These are phyloP conservation scores for Penicillium sp. DNA, from an alignment of 2,329 filamentous ascomycete genomes.

Conservation along the genomic window DNA sequence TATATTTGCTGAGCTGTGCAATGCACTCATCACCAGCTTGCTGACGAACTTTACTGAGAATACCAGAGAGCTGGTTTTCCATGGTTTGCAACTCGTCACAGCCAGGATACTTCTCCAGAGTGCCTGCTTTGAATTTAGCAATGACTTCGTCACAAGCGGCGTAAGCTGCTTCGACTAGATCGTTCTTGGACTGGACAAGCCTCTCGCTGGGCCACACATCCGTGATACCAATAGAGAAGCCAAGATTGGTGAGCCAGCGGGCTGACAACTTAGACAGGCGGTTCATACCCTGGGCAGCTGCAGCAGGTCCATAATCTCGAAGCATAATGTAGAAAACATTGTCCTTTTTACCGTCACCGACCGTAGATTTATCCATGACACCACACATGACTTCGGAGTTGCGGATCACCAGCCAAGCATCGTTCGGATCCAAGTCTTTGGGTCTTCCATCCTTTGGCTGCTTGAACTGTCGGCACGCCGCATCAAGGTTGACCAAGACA, in stretches of 20 bases:
- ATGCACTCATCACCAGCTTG: slow-evolving; percentile 91
- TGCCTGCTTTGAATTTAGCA: slow-evolving; percentile 73
- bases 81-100: slow-evolving; percentile 90
- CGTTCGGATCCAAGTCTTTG: slow-evolving; percentile 73
- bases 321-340: slow-evolving; percentile 97
- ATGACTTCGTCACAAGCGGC: slow-evolving; percentile 81
- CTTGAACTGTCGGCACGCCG: slow-evolving; percentile 77
- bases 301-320: slow-evolving; percentile 88
- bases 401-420: slow-evolving; percentile 87
- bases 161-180: slow-evolving; percentile 77
- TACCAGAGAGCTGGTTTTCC: slow-evolving; percentile 86
- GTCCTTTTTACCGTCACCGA: slow-evolving; percentile 97
- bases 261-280: slow-evolving; percentile 87
- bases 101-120: slow-evolving; percentile 80
- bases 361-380: slow-evolving; percentile 94
- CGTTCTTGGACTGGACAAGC: slow-evolving; percentile 71
- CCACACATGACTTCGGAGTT: slow-evolving; percentile 99
- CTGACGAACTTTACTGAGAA: slow-evolving; percentile 87
- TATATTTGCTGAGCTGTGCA: slow-evolving; percentile 82
- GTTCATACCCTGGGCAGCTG: slow-evolving; percentile 90
- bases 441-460: slow-evolving; percentile 40
- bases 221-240: slow-evolving; percentile 93
- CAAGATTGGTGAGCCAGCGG: slow-evolving; percentile 81
- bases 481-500: slow-evolving; percentile 88
- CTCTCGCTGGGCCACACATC: slow-evolving; percentile 83